Base-by-base conservation (phyloP, 345 rosid genomes). In the Citrus glauca region DNA sequence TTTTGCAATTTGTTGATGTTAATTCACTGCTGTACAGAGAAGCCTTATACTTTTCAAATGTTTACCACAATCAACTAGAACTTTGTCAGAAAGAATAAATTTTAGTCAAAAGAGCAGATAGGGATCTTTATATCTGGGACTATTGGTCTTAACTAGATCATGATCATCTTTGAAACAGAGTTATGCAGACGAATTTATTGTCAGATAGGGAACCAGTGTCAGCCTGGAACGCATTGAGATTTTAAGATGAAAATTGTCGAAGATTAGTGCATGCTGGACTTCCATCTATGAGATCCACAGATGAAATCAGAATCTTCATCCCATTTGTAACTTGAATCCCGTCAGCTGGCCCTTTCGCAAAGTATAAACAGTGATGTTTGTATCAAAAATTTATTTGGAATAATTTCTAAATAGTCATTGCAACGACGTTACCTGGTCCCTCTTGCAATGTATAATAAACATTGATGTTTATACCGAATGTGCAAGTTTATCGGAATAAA, bases 121-220 rank as follows among this genome's bases (percentile, higher is more conserved):
- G 14, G 25, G 17, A 28, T 17, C 22, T 19, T 48, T 50, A 16
- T 30, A 2, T 57, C 40, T 59, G 11, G n/a, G n/a, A 16, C 17
- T 40, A 25, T 62, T 4, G 33, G 0, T 35, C 50, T 53, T n/a
- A 14, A 38, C 30, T 55, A n/a, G 24, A 28, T 32, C 35, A 8
- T 37, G 65, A 62, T 60, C 45, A 45, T 38, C 63, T 19, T 9
- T 27, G 5, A 33, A 50, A 76, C 64, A 33, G 7, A 27, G 25
- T 5, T 66, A 6, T 73, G 81, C 79, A 69, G 81, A 27, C 73
- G 56, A 24, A 62, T 67, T 30, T 45, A 25, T 76, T 63, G 38
- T 24, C 63, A 16, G n/a, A 5, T 45, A n/a, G 75, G 14, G 37
- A 5, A 30, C 28, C 60, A 13, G 64, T 63, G 38, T n/a, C 40